These are phyloP conservation scores for Ustulina deusta DNA, from an alignment of 2,329 filamentous ascomycete species.

Conservation along the genomic window DNA sequence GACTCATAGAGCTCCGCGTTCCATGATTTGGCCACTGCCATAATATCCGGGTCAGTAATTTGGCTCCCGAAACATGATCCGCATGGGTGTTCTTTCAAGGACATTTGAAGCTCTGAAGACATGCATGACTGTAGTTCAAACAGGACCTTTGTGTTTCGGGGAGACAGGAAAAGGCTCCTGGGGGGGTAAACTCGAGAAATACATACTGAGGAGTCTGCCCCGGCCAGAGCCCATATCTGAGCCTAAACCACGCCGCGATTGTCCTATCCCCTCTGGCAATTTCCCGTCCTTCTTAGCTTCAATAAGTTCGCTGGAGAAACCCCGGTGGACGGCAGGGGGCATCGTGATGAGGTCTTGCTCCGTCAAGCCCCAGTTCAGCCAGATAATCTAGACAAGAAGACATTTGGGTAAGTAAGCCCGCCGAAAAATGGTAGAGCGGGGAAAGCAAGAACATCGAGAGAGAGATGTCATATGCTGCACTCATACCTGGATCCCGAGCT, in stretches of 20 bases:
- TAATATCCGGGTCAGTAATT: conserved; percentile 1
- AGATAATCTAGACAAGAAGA: conserved; percentile 41
- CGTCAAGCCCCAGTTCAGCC: conserved; percentile 63
- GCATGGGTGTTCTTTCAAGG: background rate
- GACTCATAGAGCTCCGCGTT: conserved; percentile 65
- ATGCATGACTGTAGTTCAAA: background rate
- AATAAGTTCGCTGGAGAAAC: conserved; percentile 60
- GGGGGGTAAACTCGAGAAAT: background rate
- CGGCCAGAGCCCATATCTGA: conserved; percentile 58
- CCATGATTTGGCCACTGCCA: conserved; percentile 63
- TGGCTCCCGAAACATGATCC: background rate
- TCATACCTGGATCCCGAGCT: conserved; percentile 60
- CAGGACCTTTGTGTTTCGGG: too few species aligned
- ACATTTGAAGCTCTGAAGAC: background rate
- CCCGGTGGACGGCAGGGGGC: conserved; percentile 61
- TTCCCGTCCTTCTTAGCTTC: conserved; percentile 34
- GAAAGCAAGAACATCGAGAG: background rate
- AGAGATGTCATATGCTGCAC: background rate
- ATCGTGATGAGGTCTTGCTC: conserved; percentile 62
- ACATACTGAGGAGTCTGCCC: conserved; percentile 57
- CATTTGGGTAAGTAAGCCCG: conserved; percentile 15
- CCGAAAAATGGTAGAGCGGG: background rate
- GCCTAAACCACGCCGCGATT: conserved; percentile 56
- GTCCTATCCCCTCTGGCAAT: conserved; percentile 21
- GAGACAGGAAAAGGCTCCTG: background rate